Evolutionary conservation across 2,329 filamentous ascomycete species (phyloP), one percentile per base, ranked within the genome.

Genomic region (Alternaria brassicicola): DNA sequence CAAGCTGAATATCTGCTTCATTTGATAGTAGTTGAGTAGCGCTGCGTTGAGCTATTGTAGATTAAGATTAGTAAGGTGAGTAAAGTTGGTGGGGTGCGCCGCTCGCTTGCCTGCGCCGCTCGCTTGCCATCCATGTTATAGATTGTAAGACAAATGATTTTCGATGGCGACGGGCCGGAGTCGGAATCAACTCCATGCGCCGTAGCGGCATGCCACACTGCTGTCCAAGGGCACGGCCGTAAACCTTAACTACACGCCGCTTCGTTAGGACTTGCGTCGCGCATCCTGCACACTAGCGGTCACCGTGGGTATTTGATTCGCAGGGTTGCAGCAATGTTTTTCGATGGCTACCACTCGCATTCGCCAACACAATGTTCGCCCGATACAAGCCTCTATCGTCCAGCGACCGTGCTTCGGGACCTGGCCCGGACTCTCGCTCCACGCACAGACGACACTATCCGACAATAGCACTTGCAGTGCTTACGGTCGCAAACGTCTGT

Each of bases 351-450:
- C 23, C 21, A 28, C 36, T 23, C 21, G 25, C 30, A 3, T 51
- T 35, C 36, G 13, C n/a, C 38, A 30, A 42, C 38, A 51, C 28
- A 30, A 55, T 55, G 52, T 35, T 50, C 30, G 36, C 38, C 43
- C 52, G 28, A 13, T 55, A 55, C 36, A 51, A 50, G 38, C 46
- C 36, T n/a, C 10, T 55, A n/a, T 35, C 46, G 17, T 28, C 45
- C 10, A 25, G 25, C 23, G 35, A 55, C 8, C 47, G 13, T 2
- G 21, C 38, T 35, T 17, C 46, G 46, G 52, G 51, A 51, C 28
- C 35, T 26, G 26, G 17, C n/a, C 35, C 26, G 35, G 28, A 33
- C 26, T 12, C 35, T 28, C 15, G 9, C 45, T 39, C 35, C 10
- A 28, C 19, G 21, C 52, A 30, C 43, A 49, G 28, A 42, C 52